phyloP scores from a whole-genome alignment of 2,329 filamentous ascomycete species.

The Arthrocladium fulminans region DNA sequence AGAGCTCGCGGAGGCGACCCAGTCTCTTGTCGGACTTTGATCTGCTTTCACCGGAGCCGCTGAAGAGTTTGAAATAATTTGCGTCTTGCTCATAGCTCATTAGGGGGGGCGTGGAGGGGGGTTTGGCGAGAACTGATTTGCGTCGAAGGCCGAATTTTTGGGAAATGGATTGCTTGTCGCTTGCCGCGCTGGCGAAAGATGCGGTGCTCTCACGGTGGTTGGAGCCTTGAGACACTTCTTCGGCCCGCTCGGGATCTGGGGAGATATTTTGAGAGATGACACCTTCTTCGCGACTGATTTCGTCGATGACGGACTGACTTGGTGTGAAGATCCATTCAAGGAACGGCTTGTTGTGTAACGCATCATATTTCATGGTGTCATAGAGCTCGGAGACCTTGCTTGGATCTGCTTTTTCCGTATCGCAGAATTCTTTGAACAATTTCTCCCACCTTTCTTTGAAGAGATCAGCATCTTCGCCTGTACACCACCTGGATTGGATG shows the following conservation, averaged over 20 bases:
- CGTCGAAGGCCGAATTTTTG: constrained; percentile 43
- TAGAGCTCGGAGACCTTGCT: constrained; percentile 98
- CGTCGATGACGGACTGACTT: constrained; percentile 45
- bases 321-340: constrained; percentile 97
- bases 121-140: constrained; percentile 40
- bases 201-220: constrained; percentile 3
- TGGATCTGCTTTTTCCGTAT: constrained; percentile 94
- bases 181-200: constrained; percentile 1
- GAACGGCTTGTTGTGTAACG: constrained; percentile 90
- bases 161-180: constrained; percentile 28
- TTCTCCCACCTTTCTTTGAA: constrained; percentile 99
- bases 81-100: constrained; percentile 53
- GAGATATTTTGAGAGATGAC: constrained; percentile 13
- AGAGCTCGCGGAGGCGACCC: constrained; percentile 82
- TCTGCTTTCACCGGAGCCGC: constrained; percentile 63
- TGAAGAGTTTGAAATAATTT: constrained; percentile 84
- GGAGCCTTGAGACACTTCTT: constrained; percentile 4
- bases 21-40: constrained; percentile 76
- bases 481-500: constrained; percentile 92
- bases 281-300: constrained; percentile 21
- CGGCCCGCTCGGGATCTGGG: constrained; percentile 15
- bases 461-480: constrained; percentile 84
- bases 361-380: constrained; percentile 99
- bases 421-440: constrained; percentile 90
- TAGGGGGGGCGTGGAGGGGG: constrained; percentile 34